Conservation (phyloP, 2,329 filamentous ascomycete genomes). For the Alternaria solani region DNA sequence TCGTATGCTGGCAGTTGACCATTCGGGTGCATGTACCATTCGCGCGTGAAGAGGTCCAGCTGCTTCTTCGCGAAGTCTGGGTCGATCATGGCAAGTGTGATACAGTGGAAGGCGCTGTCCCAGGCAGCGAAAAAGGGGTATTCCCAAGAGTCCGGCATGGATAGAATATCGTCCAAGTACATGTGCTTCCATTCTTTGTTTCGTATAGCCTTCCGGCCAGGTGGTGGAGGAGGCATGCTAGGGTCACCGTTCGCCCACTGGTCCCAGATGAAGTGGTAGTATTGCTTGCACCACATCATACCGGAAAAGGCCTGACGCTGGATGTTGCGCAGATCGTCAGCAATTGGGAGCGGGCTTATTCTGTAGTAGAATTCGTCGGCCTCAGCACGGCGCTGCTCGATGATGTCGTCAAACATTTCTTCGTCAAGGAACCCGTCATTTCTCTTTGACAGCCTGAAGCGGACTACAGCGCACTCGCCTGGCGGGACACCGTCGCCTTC, state of each 20-base stretch:
- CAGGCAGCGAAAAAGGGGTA: constrained; percentile 98
- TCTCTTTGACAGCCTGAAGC: constrained; percentile 84
- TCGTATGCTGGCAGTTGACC: constrained; percentile 93
- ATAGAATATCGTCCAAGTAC: constrained; percentile 92
- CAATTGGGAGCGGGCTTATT: constrained; percentile 91
- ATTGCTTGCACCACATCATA: constrained; percentile 99
- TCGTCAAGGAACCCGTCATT: constrained; percentile 85
- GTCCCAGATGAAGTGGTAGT: constrained; percentile 96
- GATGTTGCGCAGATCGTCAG: constrained; percentile 91
- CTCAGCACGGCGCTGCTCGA: constrained; percentile 85
- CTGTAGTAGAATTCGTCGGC: constrained; percentile 96
- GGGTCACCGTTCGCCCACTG: constrained; percentile 97
- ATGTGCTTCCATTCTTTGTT: constrained; percentile 95
- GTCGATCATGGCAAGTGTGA: constrained; percentile 95
- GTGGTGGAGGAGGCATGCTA: constrained; percentile 83
- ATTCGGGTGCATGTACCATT: constrained; percentile 99
- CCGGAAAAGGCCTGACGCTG: constrained; percentile 93
- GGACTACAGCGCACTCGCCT: constrained; percentile 93
- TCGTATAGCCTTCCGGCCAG: constrained; percentile 78
- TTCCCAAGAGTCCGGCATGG: constrained; percentile 98
- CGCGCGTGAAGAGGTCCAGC: constrained; percentile 90
- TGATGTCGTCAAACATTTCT: constrained; percentile 88
- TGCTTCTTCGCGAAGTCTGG: constrained; percentile 99
- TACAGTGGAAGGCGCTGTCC: constrained; percentile 97
- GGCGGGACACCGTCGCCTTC: constrained; percentile 86